Evolutionary conservation across 2,329 filamentous ascomycete genomes (phyloP), one percentile per base, ranked within the genome.

Genomic region (Didymella lethalis): DNA sequence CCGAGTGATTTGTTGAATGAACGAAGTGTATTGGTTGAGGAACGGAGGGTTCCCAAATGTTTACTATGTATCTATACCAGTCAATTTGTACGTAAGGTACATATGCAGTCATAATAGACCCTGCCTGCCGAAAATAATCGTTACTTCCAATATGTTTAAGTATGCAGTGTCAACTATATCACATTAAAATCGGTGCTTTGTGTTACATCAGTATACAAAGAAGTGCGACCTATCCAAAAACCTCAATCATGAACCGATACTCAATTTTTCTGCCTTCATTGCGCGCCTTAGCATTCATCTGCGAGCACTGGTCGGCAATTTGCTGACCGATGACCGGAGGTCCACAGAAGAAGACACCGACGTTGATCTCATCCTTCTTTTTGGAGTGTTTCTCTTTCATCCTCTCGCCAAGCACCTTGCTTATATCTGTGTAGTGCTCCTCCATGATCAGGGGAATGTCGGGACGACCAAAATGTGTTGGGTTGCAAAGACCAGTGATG

Each of bases 221-320:
- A 36, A 28, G 7, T 48, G 45, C 29, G 12, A 28, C 34, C 31
- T 47, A 83, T 3, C 80, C 82, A 75, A 86, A 86, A 0, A 86
- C 83, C 64, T 86, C 84, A 54, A 84, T 84, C 79, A 85, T 83
- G 52, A 86, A 86, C 52, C 83, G 77, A 69, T 86, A 86, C 66
- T 84, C 77, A 31, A 87, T 78, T 65, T 80, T 82, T 48, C 79
- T 81, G 16, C 80, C 82, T 62, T 85, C 83, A n/a, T 80, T 74
- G 29, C 82, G 75, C 0, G 82, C 84, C 61, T 83, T 79, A 1
- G 81, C 75, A 10, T 82, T 85, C 64, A 86, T 68, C 59, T 79
- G 74, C 5, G 79, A 73, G 57, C 84, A 86, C 62, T 82, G 79
- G 73, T 87, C 84, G 10, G 83, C 83, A 62, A 86, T 63, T 40